Evolutionary conservation across 2,329 filamentous ascomycete species (phyloP), one percentile per base, ranked within the genome.

Genomic region (Claviceps purpurea): DNA sequence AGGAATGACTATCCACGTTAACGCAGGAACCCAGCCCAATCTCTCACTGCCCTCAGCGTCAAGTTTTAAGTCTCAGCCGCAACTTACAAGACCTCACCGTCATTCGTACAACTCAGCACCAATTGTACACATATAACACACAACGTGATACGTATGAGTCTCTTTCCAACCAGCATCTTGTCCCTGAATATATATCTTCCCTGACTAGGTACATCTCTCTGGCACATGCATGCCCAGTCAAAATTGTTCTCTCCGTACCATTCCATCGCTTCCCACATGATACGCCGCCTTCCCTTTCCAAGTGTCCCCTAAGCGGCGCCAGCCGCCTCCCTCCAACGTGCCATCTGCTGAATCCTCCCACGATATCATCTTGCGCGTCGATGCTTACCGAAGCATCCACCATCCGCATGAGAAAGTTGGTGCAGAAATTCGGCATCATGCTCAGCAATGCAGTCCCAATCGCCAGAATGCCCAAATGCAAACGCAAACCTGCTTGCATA

Each of bases 401-500:
- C 20, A 22, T 24, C 24, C 10, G n/a, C 20, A 50, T 24, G 14
- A 40, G 20, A 16, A 1, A 39, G 5, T 50, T 20, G 20, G n/a
- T 30, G 6, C 42, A 20, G 10, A 50, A 43, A 30, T 11, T 18
- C 30, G 22, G 49, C 14, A 5, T 30, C n/a, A 47, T 47, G 30
- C 43, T 24, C 51, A 53, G 48, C 24, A 47, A 47, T 49, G 47
- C 47, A 52, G 43, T 43, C 51, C 45, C 38, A 42, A 39, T 47
- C 51, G 43, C 51, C 51, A 39, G 43, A 10, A 38, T 50, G 37
- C 30, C 10, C 43, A 47, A 22, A 22, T 50, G 37, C 40, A 42
- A 43, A 30, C 30, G 37, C n/a, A 14, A 37, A 20, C 39, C 20
- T 47, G 6, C 10, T 30, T 30, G 30, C 8, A 30, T 37, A 14